A percentile compares a stretch with the other conserved stretches of the same genome.
These are phyloP conservation scores for Starmerella khaoyaiensis DNA, from an alignment of 805 yeast genomes.

Conservation along the genomic window DNA sequence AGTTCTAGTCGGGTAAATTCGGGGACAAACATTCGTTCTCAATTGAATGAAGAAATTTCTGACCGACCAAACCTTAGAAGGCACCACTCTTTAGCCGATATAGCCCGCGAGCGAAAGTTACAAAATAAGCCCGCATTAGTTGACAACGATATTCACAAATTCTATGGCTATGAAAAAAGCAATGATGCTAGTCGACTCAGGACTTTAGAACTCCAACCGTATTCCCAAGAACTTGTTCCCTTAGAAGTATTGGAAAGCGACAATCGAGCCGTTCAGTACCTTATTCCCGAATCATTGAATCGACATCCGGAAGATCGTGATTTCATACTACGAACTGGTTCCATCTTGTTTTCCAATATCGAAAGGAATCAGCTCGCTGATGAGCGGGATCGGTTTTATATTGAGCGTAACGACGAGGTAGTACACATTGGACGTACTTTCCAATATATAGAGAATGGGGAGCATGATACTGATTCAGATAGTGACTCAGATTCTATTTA, in stretches of 20 bases:
- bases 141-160: slow-evolving; percentile 16
- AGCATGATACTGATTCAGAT: no score
- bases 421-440: no score
- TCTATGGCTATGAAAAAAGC: slow-evolving; percentile 7
- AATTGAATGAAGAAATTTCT: neutral
- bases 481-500: no score
- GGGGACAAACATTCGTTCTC: neutral
- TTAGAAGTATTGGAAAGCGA: neutral
- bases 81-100: slow-evolving; percentile 19
- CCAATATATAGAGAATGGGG: no score
- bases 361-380: slow-evolving; percentile 17
- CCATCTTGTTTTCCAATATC: no score
- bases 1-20: neutral
- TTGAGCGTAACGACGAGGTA: no score
- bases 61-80: slow-evolving; percentile 9
- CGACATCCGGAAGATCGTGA: neutral
- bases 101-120: slow-evolving; percentile 19
- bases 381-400: no score
- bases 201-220: neutral
- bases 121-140: slow-evolving; percentile 1
- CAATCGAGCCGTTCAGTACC: slow-evolving; percentile 1
- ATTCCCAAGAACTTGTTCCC: neutral
- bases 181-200: neutral
- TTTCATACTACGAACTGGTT: slow-evolving; percentile 4
- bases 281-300: neutral